phyloP scores from a whole-genome alignment of 2,329 filamentous ascomycete genomes.

The Ophiostoma populinum region DNA sequence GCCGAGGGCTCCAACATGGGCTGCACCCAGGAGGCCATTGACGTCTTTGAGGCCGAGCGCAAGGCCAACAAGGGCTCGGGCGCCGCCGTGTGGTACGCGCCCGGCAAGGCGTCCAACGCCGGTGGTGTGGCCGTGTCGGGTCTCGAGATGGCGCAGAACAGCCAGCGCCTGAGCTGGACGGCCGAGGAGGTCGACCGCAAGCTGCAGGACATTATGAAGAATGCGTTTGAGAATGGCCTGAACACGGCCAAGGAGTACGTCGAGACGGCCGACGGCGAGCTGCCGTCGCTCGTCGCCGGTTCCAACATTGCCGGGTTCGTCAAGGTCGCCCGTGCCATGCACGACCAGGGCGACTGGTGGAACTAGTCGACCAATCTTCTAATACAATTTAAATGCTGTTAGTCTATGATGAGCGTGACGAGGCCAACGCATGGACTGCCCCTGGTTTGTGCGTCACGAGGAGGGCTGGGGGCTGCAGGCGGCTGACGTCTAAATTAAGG shows the following conservation, averaged over 20 bases:
- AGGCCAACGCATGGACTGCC: no score
- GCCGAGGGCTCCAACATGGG: constrained; percentile 99
- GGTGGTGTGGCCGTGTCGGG: constrained; percentile 95
- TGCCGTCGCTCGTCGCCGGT: constrained; percentile 79
- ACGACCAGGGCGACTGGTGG: constrained; percentile 94
- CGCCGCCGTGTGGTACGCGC: constrained; percentile 79
- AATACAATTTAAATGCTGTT: no score
- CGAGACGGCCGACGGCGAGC: constrained; percentile 57
- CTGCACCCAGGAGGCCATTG: constrained; percentile 88
- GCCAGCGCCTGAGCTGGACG: constrained; percentile 66
- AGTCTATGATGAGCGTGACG: no score
- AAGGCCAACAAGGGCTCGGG: constrained; percentile 43
- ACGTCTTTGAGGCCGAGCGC: constrained; percentile 71
- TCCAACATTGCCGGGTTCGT: constrained; percentile 96
- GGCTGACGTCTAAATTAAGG: no score
- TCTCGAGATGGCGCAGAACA: constrained; percentile 99
- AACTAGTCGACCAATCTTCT: no score
- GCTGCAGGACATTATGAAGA: constrained; percentile 89
- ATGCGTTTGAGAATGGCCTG: constrained; percentile 77
- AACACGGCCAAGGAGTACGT: constrained; percentile 83
- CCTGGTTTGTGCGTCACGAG: no score
- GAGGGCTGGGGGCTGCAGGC: no score
- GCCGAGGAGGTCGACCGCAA: constrained; percentile 76
- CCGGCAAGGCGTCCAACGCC: constrained; percentile 92
- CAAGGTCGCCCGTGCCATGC: constrained; percentile 91